Percentiles rank a stretch among this genome's conserved stretches.
phyloP scores from a whole-genome alignment of 2,329 filamentous ascomycete species.

The Alternaria rosae region DNA sequence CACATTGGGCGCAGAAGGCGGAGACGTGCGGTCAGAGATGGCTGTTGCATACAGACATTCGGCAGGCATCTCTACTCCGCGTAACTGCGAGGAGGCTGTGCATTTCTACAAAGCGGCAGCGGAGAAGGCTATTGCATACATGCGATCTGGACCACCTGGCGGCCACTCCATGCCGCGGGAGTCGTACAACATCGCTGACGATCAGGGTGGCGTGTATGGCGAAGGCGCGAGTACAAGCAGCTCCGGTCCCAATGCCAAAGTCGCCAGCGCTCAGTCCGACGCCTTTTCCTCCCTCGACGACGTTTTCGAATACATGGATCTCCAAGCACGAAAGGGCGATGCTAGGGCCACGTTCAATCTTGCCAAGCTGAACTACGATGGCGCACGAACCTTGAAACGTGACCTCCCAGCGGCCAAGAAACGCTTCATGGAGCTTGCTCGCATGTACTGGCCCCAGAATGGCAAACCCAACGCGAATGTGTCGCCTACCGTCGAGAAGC shows the following conservation, averaged over 20 bases:
- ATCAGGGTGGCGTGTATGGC: constrained; percentile 90
- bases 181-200: constrained; percentile 86
- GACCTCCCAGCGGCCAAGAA: constrained; percentile 77
- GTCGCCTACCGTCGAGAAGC: constrained; percentile 75
- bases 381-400: constrained; percentile 74
- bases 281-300: constrained; percentile 88
- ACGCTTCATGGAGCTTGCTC: constrained; percentile 82
- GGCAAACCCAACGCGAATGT: constrained; percentile 76
- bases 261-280: constrained; percentile 76
- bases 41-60: constrained; percentile 87
- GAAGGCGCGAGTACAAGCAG: constrained; percentile 92
- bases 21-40: constrained; percentile 89
- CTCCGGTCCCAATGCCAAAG: constrained; percentile 81
- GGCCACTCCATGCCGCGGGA: constrained; percentile 80
- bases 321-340: constrained; percentile 90
- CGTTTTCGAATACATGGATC: constrained; percentile 90
- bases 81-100: constrained; percentile 83
- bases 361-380: constrained; percentile 87
- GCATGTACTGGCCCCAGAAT: constrained; percentile 81
- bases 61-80: constrained; percentile 81
- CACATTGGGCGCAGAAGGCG: constrained; percentile 86
- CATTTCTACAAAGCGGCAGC: constrained; percentile 93
- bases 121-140: constrained; percentile 89
- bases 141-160: constrained; percentile 87
- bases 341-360: constrained; percentile 86